Evolutionary conservation across 2,329 filamentous ascomycete species (phyloP).

Genomic region (Neoascochyta sp.): DNA sequence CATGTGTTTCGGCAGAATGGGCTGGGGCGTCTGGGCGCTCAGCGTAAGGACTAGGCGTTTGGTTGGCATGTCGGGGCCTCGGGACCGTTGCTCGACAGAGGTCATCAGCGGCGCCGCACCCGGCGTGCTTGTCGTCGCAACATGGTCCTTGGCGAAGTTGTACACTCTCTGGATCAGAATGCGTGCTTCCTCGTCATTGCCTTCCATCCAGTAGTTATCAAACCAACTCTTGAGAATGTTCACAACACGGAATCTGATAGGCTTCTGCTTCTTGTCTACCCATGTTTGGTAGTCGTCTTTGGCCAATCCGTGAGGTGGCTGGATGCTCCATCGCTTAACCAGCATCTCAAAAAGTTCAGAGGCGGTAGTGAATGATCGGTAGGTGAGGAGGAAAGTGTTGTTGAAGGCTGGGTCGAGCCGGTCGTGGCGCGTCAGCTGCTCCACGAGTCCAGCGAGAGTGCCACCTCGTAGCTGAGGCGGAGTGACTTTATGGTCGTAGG

Average conservation of each 20-base stretch:
- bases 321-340: slow-evolving; percentile 86
- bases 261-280: slow-evolving; percentile 92
- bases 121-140: slow-evolving; percentile 89
- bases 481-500: slow-evolving; percentile 79
- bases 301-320: slow-evolving; percentile 78
- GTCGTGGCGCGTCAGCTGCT: slow-evolving; percentile 93
- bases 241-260: slow-evolving; percentile 91
- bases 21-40: slow-evolving; percentile 74
- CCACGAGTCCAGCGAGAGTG: slow-evolving; percentile 81
- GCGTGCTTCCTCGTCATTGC: slow-evolving; percentile 76
- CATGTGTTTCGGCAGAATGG: slow-evolving; percentile 98
- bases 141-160: slow-evolving; percentile 84
- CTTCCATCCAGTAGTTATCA: slow-evolving; percentile 98
- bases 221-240: slow-evolving; percentile 99
- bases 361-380: slow-evolving; percentile 89
- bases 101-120: slow-evolving; percentile 80
- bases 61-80: slow-evolving; percentile 79
- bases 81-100: slow-evolving; percentile 81
- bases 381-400: slow-evolving; percentile 95
- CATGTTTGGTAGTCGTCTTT: slow-evolving; percentile 77
- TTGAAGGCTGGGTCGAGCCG: slow-evolving; percentile 94
- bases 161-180: slow-evolving; percentile 85
- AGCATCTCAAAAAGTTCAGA: slow-evolving; percentile 88
- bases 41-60: slow-evolving; percentile 85
- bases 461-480: slow-evolving; percentile 80